A percentile compares a stretch with the other conserved stretches of the same genome.
These are phyloP conservation scores for Trichoderma asperellum DNA, from an alignment of 2,329 filamentous ascomycete species.

Conservation along the genomic window DNA sequence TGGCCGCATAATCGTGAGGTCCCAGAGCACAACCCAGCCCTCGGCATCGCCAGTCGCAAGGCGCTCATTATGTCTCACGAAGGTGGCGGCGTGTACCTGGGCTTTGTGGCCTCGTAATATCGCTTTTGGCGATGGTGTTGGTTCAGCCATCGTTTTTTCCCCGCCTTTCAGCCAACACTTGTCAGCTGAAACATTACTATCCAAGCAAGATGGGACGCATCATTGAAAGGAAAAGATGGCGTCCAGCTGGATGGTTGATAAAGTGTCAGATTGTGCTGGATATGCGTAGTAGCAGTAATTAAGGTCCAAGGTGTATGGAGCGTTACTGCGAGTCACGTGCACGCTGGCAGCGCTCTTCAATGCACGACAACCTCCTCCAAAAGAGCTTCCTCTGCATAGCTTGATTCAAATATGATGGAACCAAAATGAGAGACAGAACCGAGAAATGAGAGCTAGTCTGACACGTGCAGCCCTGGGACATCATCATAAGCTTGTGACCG, in stretches of 20 bases:
- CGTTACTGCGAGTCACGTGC: constrained; percentile 17
- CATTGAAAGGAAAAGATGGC: background rate
- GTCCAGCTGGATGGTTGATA: background rate
- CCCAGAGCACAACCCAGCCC: constrained; percentile 87
- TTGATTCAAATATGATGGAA: background rate
- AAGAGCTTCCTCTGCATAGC: background rate
- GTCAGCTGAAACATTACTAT: constrained; percentile 15
- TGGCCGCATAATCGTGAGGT: constrained; percentile 77
- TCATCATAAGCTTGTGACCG: constrained; percentile 1
- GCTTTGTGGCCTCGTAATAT: constrained; percentile 85
- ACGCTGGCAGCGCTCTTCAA: background rate
- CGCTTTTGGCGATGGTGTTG: constrained; percentile 50
- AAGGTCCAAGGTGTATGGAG: background rate
- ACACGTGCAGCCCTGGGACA: background rate
- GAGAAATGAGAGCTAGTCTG: background rate
- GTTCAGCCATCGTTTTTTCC: constrained; percentile 36
- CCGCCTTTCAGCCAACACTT: constrained; percentile 2
- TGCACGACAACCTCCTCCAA: background rate
- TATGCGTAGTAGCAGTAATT: background rate
- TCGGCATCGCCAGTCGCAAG: constrained; percentile 88
- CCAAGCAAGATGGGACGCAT: background rate
- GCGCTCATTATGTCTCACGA: constrained; percentile 73
- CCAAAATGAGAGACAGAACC: no score
- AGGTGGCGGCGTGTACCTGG: constrained; percentile 76
- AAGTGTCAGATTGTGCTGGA: background rate